Evolutionary conservation across 2,329 filamentous ascomycete species (phyloP).

Genomic region (Sclerotiophoma versabilis): DNA sequence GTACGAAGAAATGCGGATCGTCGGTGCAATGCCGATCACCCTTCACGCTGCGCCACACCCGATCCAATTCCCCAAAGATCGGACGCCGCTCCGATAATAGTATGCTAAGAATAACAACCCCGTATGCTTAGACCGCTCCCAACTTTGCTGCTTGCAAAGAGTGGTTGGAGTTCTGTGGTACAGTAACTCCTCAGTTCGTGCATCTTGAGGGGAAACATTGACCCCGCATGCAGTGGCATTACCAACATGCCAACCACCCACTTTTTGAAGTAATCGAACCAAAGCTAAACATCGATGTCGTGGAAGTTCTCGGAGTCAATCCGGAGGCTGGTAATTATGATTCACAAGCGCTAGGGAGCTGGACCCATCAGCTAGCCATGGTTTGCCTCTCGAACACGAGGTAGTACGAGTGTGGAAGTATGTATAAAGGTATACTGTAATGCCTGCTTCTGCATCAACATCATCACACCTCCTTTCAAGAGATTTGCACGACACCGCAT

Average conservation of each 20-base stretch:
- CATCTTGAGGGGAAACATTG: too few species aligned
- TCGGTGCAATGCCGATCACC: not conserved
- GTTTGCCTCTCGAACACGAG: not conserved
- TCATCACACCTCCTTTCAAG: not conserved
- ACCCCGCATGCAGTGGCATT: conserved; percentile 1
- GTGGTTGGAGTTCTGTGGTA: not conserved
- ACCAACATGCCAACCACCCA: conserved; percentile 7
- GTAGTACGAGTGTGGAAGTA: not conserved
- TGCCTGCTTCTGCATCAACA: not conserved
- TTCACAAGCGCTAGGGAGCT: conserved; percentile 5
- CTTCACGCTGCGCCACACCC: not conserved
- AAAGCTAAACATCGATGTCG: not conserved
- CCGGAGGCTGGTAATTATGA: conserved; percentile 5
- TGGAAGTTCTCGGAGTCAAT: not conserved
- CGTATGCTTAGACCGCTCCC: not conserved
- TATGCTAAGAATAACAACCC: not conserved
- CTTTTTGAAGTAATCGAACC: not conserved
- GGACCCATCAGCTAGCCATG: conserved; percentile 9
- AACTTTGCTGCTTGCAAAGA: not conserved
- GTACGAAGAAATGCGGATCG: not conserved
- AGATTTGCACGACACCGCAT: not conserved
- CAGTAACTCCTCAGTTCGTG: not conserved
- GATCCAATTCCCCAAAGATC: conserved; percentile 3
- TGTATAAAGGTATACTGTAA: conserved; percentile 3
- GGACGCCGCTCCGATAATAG: not conserved